phyloP scores from a whole-genome alignment of 2,329 filamentous ascomycete species.

The Teratosphaeria zuluensis region DNA sequence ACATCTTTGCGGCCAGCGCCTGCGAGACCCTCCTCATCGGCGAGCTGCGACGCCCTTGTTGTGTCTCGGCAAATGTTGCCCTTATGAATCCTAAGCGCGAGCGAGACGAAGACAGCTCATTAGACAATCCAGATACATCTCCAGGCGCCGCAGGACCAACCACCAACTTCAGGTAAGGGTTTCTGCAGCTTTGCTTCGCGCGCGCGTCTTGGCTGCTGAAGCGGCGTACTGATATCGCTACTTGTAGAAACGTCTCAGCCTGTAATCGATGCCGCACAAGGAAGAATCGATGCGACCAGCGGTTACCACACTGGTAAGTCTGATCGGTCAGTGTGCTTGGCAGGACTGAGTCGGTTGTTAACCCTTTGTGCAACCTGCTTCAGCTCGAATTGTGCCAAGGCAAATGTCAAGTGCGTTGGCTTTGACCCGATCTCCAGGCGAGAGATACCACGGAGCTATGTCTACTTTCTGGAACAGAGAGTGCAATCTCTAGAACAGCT shows the following conservation, averaged over 20 bases:
- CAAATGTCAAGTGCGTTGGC: conserved; percentile 81
- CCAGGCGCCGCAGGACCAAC: not conserved
- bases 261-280: conserved; percentile 86
- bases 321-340: conserved; percentile 36
- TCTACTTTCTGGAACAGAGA: conserved; percentile 85
- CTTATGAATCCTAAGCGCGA: not conserved
- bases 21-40: not conserved
- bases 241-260: conserved; percentile 57
- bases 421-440: conserved; percentile 95
- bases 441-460: conserved; percentile 81
- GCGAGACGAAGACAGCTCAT: not conserved
- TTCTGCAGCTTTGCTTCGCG: not conserved
- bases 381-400: conserved; percentile 44
- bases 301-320: conserved; percentile 78
- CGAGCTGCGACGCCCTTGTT: not conserved
- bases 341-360: not conserved
- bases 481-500: conserved; percentile 74
- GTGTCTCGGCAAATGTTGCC: not conserved
- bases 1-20: not conserved
- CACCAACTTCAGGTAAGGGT: not conserved
- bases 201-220: not conserved
- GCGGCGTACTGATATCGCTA: conserved; percentile 46
- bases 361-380: not conserved
- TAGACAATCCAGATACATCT: not conserved
- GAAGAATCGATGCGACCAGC: conserved; percentile 94